Base-by-base conservation (phyloP, 495 filamentous ascomycete genomes). In the Tirmania nivea region DNA sequence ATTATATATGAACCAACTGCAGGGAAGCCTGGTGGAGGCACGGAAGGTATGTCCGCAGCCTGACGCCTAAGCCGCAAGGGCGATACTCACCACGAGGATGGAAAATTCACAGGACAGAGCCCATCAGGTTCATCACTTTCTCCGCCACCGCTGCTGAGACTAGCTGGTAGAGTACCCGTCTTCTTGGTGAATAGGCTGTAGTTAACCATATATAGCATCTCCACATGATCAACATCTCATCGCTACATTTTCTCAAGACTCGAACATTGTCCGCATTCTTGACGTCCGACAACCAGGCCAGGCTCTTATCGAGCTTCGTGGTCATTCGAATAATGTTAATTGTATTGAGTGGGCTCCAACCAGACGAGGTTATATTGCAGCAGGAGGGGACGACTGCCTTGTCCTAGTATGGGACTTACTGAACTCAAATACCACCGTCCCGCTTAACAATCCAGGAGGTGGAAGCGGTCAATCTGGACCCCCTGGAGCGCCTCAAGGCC, bases 261-360 rank as follows among this genome's bases (percentile, higher is more conserved):
- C 83, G 12, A 87, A 81, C 60, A 71, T 95, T 49, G 86, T 99
- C 63, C 82, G 90, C 20, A 92, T 99, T 54, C 79, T 99, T 14
- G 90, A 99, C 60, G 89, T 95, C 12, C 84, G 90, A 16, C 92
- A 96, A 71, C 90, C 90, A 2, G 90, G 90, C 10, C 88, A 94
- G 68, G 90, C 90, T 1, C 73, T 99, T 11, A 75, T 96, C 19
- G 90, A 99, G 63, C 74, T 99, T 47, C 86, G 86, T 35, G 90
- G 90, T n/a, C 92, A 96, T 66, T 74, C 77, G 14, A 81, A 84
- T 8, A 68, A 83, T 14, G 72, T 99, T 42, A 96, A 88, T 65
- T 88, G 83, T 60, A 81, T 95, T 54, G 90, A 97, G 69, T 97
- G 90, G 90, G 88, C 84, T 2, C 90, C 88, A 0, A 78, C 77